A percentile compares a stretch with the other conserved stretches of the same genome.
These are phyloP conservation scores for Plasmodium sp. DNA, from an alignment of 169 alveolate species.

Conservation along the genomic window DNA sequence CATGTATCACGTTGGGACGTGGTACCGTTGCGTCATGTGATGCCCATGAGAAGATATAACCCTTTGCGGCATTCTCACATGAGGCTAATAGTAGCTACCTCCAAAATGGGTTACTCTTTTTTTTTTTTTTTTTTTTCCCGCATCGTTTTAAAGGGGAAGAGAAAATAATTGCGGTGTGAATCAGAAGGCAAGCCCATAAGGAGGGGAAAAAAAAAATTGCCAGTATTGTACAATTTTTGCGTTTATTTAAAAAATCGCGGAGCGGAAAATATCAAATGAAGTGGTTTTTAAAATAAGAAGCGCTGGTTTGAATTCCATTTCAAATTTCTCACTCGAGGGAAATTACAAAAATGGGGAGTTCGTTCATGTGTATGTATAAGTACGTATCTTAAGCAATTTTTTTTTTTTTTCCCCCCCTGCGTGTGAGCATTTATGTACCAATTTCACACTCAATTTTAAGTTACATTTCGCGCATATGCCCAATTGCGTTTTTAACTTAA, in stretches of 20 bases:
- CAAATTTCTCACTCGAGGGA: background rate
- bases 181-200: background rate
- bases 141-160: background rate
- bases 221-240: background rate
- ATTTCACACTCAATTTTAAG: background rate
- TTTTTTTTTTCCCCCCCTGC: background rate
- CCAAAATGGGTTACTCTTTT: background rate
- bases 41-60: background rate
- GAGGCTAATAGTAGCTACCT: background rate
- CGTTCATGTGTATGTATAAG: background rate
- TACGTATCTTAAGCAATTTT: background rate
- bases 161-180: background rate
- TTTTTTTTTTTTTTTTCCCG: background rate
- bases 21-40: background rate
- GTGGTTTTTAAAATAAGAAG: background rate
- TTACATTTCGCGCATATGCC: background rate
- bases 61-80: background rate
- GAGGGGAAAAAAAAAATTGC: background rate
- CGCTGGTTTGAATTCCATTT: background rate
- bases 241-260: background rate
- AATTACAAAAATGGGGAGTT: background rate
- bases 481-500: background rate
- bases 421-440: background rate
- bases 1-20: background rate
- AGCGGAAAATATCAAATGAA: conserved; percentile 3